These are phyloP conservation scores for Moringa oleifera DNA, from an alignment of 345 rosid genomes.

Conservation along the genomic window DNA sequence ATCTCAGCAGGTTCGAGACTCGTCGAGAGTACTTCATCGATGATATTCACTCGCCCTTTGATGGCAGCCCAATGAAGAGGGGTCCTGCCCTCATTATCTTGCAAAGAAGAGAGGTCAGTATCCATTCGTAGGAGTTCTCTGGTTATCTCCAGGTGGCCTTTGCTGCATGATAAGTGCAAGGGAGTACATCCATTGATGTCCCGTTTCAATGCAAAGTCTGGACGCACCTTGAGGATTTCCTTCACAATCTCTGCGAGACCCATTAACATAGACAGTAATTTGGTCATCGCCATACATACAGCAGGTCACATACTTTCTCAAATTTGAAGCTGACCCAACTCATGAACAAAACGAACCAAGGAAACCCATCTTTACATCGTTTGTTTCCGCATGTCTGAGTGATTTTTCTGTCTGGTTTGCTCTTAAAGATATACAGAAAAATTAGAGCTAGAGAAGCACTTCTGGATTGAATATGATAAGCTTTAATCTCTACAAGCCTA, in stretches of 20 bases:
- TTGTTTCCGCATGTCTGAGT: too few relatives aligned
- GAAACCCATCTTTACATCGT: too few relatives aligned
- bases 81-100: constrained; percentile 39
- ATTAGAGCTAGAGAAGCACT: too few relatives aligned
- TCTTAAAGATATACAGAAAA: too few relatives aligned
- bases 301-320: too few relatives aligned
- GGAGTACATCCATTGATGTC: constrained; percentile 32
- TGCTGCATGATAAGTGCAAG: constrained; percentile 41
- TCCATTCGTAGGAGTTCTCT: constrained; percentile 36
- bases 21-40: constrained; percentile 34
- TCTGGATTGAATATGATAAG: too few relatives aligned
- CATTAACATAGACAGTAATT: too few relatives aligned
- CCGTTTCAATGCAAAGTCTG: constrained; percentile 32
- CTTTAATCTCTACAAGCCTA: too few relatives aligned
- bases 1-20: constrained; percentile 27
- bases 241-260: constrained; percentile 32
- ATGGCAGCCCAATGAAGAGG: constrained; percentile 48
- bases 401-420: too few relatives aligned
- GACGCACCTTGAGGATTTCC: constrained; percentile 26
- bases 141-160: constrained; percentile 41
- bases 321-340: too few relatives aligned
- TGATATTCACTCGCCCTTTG: constrained; percentile 41
- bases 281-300: too few relatives aligned
- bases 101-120: constrained; percentile 23
- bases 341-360: too few relatives aligned